Evolutionary conservation across 139 green algal genomes (phyloP).

Genomic region (Pedinophyceae sp.): DNA sequence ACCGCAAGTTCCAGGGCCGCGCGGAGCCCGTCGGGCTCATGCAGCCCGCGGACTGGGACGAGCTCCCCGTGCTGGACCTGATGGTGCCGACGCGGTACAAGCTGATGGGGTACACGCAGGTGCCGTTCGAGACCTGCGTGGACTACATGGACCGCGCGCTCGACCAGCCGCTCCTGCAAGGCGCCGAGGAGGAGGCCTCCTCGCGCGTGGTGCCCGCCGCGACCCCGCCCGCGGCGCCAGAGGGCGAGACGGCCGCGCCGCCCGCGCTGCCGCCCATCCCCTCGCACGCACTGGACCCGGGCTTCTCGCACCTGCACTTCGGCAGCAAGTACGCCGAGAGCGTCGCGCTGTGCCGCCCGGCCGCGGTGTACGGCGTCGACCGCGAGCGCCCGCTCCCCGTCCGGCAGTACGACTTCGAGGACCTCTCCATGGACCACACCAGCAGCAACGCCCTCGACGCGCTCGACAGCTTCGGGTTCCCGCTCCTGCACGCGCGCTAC

Average conservation of each 20-base stretch:
- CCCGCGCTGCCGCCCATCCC: neutral
- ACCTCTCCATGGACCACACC: no score
- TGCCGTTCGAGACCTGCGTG: neutral
- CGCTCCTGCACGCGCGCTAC: no score
- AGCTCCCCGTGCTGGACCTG: neutral
- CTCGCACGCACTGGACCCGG: neutral
- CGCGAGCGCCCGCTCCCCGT: no score
- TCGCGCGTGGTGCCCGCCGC: neutral
- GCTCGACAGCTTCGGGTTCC: no score
- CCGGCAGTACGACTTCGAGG: no score
- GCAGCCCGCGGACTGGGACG: neutral
- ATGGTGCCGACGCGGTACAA: neutral
- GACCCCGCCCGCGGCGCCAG: neutral
- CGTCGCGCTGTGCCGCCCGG: no score
- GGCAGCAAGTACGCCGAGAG: neutral
- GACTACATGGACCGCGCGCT: neutral
- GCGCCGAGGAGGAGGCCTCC: neutral
- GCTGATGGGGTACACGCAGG: neutral
- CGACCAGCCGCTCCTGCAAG: neutral
- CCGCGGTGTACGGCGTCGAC: no score
- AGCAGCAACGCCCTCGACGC: no score
- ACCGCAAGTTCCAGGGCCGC: neutral
- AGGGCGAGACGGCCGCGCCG: no score
- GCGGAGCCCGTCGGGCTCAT: neutral
- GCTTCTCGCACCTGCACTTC: neutral